These are phyloP conservation scores for Globisporangium uncinulatum DNA, from an alignment of 352 stramenopile genomes.

Conservation along the genomic window DNA sequence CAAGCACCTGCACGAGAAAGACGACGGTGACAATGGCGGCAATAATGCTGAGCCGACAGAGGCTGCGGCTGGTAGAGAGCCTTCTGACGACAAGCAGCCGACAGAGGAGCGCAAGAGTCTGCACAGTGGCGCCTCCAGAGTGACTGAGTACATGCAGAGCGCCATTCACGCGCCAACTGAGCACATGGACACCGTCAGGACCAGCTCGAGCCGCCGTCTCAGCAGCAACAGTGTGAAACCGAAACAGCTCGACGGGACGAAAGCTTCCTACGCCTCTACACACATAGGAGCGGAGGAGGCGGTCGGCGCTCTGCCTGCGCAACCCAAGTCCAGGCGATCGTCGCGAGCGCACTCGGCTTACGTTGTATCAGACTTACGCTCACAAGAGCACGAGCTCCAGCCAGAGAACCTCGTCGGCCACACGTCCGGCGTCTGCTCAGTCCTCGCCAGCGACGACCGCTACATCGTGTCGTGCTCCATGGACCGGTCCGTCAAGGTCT, in stretches of 20 bases:
- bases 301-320: background rate
- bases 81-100: background rate
- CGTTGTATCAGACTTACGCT: background rate
- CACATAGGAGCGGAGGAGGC: background rate
- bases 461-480: constrained; percentile 64
- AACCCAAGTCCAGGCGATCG: constrained; percentile 8
- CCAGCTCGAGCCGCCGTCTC: background rate
- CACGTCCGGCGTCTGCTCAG: constrained; percentile 46
- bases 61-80: background rate
- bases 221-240: background rate
- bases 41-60: background rate
- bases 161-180: background rate
- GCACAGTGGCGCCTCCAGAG: background rate
- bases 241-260: too few species aligned
- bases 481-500: constrained; percentile 67
- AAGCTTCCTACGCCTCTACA: too few species aligned
- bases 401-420: constrained; percentile 54
- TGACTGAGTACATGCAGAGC: background rate
- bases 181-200: background rate
- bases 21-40: background rate
- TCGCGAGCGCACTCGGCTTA: constrained; percentile 2
- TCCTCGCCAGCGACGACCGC: constrained; percentile 43
- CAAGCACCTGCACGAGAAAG: background rate
- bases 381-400: constrained; percentile 3
- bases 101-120: background rate